A percentile compares a stretch with the other conserved stretches of the same genome.
phyloP scores from a whole-genome alignment of 257 asterid genomes.

The Solanum chmielewskii region DNA sequence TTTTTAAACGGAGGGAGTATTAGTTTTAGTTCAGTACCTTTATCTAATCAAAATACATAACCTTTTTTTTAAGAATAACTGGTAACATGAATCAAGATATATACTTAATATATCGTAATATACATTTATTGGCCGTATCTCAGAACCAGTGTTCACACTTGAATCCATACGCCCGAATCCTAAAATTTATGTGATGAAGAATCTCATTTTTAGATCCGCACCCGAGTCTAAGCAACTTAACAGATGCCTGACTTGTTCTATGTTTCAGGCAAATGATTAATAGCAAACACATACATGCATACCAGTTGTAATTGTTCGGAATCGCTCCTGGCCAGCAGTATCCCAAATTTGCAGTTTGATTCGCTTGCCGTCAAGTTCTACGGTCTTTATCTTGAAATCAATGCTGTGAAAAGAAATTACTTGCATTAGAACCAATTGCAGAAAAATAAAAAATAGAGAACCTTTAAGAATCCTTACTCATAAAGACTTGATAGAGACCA shows the following conservation, averaged over 20 bases:
- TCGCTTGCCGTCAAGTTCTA: not conserved
- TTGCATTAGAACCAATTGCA: not conserved
- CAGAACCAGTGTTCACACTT: not conserved
- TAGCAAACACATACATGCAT: not conserved
- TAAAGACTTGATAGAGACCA: not conserved
- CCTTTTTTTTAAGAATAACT: not conserved
- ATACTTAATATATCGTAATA: not conserved
- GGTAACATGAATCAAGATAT: not conserved
- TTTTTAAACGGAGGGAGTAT: not conserved
- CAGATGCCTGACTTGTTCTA: not conserved
- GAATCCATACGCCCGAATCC: not conserved
- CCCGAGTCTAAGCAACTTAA: not conserved
- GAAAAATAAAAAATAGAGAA: not conserved
- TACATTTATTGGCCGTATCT: not conserved
- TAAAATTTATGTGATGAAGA: not conserved
- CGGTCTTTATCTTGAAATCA: not conserved
- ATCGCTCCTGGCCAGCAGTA: slow-evolving; percentile 9
- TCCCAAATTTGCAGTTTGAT: slow-evolving; percentile 9
- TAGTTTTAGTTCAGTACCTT: not conserved
- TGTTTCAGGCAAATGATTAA: not conserved
- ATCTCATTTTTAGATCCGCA: not conserved
- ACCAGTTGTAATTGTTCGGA: not conserved
- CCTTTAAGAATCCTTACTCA: not conserved
- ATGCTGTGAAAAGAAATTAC: not conserved
- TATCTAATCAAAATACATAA: not conserved